A percentile compares a stretch with the other conserved stretches of the same genome.
These are phyloP conservation scores for Aspergillus transmontanensis DNA, from an alignment of 2,329 filamentous ascomycete species.

Conservation along the genomic window DNA sequence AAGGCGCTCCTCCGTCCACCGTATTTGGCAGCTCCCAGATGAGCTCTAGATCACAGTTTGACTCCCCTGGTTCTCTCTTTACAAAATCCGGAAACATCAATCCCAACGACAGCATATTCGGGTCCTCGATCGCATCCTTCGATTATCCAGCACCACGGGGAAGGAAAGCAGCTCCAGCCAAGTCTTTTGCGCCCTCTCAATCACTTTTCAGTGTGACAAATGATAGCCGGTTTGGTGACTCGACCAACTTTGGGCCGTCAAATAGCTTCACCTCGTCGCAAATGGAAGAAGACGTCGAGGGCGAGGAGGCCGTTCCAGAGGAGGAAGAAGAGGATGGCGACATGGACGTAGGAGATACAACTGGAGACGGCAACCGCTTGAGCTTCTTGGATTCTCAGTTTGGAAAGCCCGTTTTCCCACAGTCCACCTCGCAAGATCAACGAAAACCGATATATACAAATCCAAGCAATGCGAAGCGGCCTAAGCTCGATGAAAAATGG, in stretches of 20 bases:
- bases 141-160: constrained; percentile 33
- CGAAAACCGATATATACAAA: constrained; percentile 47
- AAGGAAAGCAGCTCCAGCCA: constrained; percentile 27
- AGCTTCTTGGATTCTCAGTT: constrained; percentile 38
- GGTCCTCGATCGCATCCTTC: constrained; percentile 39
- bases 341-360: constrained; percentile 28
- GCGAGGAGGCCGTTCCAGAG: constrained; percentile 41
- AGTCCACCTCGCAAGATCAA: constrained; percentile 20
- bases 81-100: constrained; percentile 40
- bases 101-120: constrained; percentile 40
- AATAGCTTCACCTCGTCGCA: constrained; percentile 30
- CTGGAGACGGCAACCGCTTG: constrained; percentile 21
- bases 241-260: constrained; percentile 27
- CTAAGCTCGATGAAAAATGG: constrained; percentile 46
- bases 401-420: constrained; percentile 26
- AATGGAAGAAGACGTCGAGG: constrained; percentile 28
- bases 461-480: constrained; percentile 44
- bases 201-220: constrained; percentile 32
- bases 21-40: constrained; percentile 56
- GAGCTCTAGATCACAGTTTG: constrained; percentile 35
- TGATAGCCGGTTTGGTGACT: constrained; percentile 29
- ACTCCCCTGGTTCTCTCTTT: constrained; percentile 43
- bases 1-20: constrained; percentile 55
- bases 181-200: constrained; percentile 28
- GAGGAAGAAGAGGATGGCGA: constrained; percentile 43